Evolutionary conservation across 2,329 filamentous ascomycete genomes (phyloP), one percentile per base, ranked within the genome.

Genomic region (Trichoderma sp.): DNA sequence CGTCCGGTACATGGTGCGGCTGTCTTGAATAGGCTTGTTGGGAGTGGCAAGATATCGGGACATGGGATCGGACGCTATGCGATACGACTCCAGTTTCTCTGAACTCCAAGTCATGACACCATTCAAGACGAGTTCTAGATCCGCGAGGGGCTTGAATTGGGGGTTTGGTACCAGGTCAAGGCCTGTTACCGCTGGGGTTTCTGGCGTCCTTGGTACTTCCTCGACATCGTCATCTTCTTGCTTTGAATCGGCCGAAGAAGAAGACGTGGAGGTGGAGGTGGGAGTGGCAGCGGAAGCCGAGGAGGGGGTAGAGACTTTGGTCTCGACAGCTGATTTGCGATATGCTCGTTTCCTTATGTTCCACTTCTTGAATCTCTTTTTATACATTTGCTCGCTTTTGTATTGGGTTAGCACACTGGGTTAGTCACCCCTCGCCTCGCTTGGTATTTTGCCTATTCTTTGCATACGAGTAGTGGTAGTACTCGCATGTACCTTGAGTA

Each of bases 341-440:
- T 82, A 81, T 68, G 76, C 75, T 47, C 80, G 77, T 69, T 82
- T 82, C 67, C 80, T 78, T 26, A 82, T 72, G 64, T 80, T 79
- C 80, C 80, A 82, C 73, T 81, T 82, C 74, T 79, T 80, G 58
- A 82, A 74, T 36, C 80, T 77, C 73, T 82, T 82, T 71, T 82
- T 82, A 68, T 81, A 82, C 80, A 82, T 82, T 76, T 82, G 80
- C 70, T 81, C 79, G 68, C 80, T 82, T 64, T 34, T 50, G 50
- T 13, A 8, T 50, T 26, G 30, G 32, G 71, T 62, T 32, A 68
- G 53, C 36, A 43, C 47, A 36, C 30, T 65, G 28, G 23, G 23
- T 57, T 59, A 71, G 69, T 61, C 30, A 20, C 57, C 57, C 28
- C 30, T 59, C 53, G 53, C 53, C 20, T 59, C 57, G 47, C 28